Percentiles rank a stretch among this genome's conserved stretches.
phyloP scores from a whole-genome alignment of 2,329 filamentous ascomycete genomes.

The Calonectria leucothoes region DNA sequence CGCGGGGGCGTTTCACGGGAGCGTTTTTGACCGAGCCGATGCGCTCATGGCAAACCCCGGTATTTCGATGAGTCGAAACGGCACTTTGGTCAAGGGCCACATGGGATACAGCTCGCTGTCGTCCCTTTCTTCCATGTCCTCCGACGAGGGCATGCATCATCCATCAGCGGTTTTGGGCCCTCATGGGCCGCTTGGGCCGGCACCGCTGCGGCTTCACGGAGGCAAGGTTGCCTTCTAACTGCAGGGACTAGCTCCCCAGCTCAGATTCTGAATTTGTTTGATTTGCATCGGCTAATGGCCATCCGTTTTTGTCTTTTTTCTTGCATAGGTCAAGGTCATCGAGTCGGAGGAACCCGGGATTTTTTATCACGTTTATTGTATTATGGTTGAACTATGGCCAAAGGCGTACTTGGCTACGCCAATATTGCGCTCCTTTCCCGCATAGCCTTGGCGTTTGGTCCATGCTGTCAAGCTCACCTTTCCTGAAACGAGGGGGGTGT shows the following conservation, averaged over 20 bases:
- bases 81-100: constrained; percentile 57
- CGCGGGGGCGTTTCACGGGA: constrained; percentile 64
- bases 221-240: constrained; percentile 51
- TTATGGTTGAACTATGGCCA: constrained; percentile 29
- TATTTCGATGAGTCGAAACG: constrained; percentile 66
- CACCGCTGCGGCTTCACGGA: constrained; percentile 51
- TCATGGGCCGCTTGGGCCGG: constrained; percentile 46
- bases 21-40: constrained; percentile 71
- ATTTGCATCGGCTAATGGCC: constrained; percentile 17
- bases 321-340: constrained; percentile 29
- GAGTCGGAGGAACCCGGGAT: constrained; percentile 6
- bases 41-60: constrained; percentile 68
- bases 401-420: constrained; percentile 30
- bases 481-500: not conserved
- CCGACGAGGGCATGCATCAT: constrained; percentile 50
- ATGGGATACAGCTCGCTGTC: constrained; percentile 53
- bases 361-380: constrained; percentile 18
- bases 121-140: constrained; percentile 55
- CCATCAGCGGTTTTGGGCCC: constrained; percentile 45
- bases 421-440: constrained; percentile 37
- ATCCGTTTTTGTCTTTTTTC: constrained; percentile 15
- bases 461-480: constrained; percentile 21
- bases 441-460: constrained; percentile 43
- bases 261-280: constrained; percentile 26
- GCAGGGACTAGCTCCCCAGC: constrained; percentile 13